Evolutionary conservation across 768 basidiomycete species (phyloP).

Genomic region (Lactifluus pinguis): DNA sequence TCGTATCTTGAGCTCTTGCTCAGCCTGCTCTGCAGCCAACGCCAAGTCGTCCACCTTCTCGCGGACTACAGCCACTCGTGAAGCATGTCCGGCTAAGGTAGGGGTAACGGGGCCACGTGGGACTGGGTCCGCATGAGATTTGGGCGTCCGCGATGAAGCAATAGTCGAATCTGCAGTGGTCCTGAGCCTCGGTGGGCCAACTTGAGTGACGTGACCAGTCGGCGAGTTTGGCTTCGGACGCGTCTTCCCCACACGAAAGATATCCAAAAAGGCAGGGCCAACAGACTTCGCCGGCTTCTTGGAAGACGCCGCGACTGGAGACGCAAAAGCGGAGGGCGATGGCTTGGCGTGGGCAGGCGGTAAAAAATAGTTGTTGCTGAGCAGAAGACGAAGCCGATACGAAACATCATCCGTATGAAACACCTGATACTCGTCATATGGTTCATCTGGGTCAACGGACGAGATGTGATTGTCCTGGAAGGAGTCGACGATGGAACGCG

Average conservation of each 20-base stretch:
- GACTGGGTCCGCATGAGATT: constrained; percentile 18
- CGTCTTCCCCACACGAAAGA: constrained; percentile 60
- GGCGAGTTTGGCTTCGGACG: constrained; percentile 52
- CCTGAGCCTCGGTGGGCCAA: constrained; percentile 16
- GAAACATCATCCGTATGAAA: constrained; percentile 68
- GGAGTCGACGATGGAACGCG: constrained; percentile 44
- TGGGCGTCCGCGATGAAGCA: constrained; percentile 10
- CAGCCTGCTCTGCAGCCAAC: constrained; percentile 65
- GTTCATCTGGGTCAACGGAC: constrained; percentile 20
- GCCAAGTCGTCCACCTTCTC: constrained; percentile 70
- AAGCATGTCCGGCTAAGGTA: constrained; percentile 17
- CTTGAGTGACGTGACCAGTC: constrained; percentile 31
- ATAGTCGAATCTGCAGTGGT: constrained; percentile 21
- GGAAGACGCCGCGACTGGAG: constrained; percentile 28
- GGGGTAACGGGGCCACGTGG: constrained; percentile 21
- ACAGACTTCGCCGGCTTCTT: constrained; percentile 40
- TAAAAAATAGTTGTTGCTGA: constrained; percentile 83
- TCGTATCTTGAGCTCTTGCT: constrained; percentile 57
- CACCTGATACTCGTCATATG: constrained; percentile 20
- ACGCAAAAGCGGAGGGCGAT: constrained; percentile 52
- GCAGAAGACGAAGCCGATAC: constrained; percentile 72
- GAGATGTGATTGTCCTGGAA: constrained; percentile 35
- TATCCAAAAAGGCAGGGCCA: constrained; percentile 53
- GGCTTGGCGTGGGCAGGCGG: constrained; percentile 85
- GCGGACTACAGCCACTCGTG: constrained; percentile 66